Evolutionary conservation across 345 rosid species (phyloP).

Genomic region (Moringa oleifera): DNA sequence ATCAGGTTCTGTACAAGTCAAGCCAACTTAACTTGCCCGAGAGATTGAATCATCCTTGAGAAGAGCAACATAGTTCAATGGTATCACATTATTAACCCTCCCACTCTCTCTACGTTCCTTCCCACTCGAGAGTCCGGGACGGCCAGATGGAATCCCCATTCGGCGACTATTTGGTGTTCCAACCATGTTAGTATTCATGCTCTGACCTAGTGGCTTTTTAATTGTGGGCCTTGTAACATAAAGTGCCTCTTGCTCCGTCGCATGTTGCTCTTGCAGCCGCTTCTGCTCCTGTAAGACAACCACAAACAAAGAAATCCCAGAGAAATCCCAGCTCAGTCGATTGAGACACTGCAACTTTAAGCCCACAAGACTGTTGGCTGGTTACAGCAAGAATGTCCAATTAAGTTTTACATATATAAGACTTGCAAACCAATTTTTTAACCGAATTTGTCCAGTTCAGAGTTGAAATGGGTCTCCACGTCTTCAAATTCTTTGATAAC

Average conservation of each 20-base stretch:
- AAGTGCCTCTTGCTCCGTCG: constrained; percentile 70
- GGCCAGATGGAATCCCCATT: constrained; percentile 40
- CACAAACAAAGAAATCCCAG: background rate
- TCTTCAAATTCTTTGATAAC: no score
- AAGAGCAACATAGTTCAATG: constrained; percentile 82
- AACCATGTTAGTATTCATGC: constrained; percentile 39
- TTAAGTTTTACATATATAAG: no score
- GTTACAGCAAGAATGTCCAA: no score
- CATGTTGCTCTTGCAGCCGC: constrained; percentile 69
- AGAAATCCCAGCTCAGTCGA: background rate
- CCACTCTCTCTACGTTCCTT: constrained; percentile 57
- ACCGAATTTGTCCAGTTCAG: no score
- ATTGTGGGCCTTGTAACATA: constrained; percentile 57
- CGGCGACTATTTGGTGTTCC: constrained; percentile 69
- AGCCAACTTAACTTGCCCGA: constrained; percentile 32
- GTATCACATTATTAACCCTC: constrained; percentile 34
- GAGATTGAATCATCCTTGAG: constrained; percentile 49
- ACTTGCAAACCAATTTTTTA: no score
- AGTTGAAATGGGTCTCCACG: no score
- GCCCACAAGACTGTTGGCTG: no score
- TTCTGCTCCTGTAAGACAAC: constrained; percentile 61
- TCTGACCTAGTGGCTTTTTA: constrained; percentile 79
- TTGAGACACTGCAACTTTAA: background rate
- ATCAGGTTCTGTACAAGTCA: no score
- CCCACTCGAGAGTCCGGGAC: constrained; percentile 42